Base-by-base conservation (phyloP, 192 early-diverging fungal genomes). In the Coemansia sp. region DNA sequence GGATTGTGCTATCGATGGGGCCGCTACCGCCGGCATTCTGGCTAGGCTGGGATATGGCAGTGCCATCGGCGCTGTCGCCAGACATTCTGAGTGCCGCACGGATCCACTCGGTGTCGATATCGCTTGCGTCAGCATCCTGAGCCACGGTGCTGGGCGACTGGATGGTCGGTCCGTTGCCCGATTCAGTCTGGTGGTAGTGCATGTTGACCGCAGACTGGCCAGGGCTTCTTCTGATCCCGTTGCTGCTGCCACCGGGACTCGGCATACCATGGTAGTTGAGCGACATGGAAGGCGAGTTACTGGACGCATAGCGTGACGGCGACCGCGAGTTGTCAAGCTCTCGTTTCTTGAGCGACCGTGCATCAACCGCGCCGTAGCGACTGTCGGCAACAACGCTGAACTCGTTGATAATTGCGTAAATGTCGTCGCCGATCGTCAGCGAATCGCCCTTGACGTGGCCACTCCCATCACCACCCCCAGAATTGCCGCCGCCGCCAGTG, bases 351-450 rank as follows among this genome's bases (percentile, higher is more conserved):
- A 72, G 39, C 29, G 63, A 58, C 15, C 67, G 67, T 33, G 77
- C 63, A 42, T 74, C 77, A 6, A 80, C 77, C 16, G 71, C 77
- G 68, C 77, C 77, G 31, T 80, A 80, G 3, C 77, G 61, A 18
- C 77, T 53, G 40, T 67, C 77, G 1, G 72, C 67, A 10, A 80
- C 68, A 20, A 70, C 55, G 66, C 77, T 80, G 28, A 80, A 74
- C 68, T 80, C 77, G 40, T 74, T 74, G 65, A 80, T 80, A 12
- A 80, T 68, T 15, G 72, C 68, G 53, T 58, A 80, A n/a, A 80
- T 62, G 26, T 80, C 77, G n/a, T 80, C 72, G 59, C 77, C 77
- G 25, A 79, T 67, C 13, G 77, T 80, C 53, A 80, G 52, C 62
- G 77, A 74, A 30, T 80, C 77, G 18, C 63, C 46, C 34, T 67